Conservation (phyloP, 345 rosid species). For the Euclidium syriacum region DNA sequence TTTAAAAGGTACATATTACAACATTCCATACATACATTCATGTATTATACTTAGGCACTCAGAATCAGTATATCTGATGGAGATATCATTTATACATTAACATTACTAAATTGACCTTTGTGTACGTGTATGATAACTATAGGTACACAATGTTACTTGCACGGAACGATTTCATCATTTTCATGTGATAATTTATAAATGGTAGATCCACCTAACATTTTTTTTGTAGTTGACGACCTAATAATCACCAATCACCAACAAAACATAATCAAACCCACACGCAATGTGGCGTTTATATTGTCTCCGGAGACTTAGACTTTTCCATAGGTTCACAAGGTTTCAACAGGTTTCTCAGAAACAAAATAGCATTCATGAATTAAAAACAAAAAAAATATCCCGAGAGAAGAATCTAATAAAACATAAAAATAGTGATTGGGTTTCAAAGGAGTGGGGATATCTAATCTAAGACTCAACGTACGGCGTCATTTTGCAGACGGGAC, state of each 20-base stretch:
- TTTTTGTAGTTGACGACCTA: slow-evolving; percentile 20
- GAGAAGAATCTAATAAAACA: slow-evolving; percentile 8
- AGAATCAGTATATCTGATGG: not conserved
- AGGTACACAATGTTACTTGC: slow-evolving; percentile 18
- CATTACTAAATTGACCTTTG: not conserved
- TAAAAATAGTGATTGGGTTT: slow-evolving; percentile 6
- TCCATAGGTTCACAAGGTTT: not conserved
- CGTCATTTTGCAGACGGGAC: slow-evolving; percentile 77
- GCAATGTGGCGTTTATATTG: slow-evolving; percentile 25
- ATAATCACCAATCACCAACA: slow-evolving; percentile 19
- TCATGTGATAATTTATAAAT: slow-evolving; percentile 12
- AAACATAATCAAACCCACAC: not conserved
- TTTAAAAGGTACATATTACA: slow-evolving; percentile 3
- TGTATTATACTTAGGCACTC: not conserved
- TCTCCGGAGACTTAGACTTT: not conserved
- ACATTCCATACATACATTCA: not conserved
- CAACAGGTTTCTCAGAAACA: not conserved
- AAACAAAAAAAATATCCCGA: not conserved
- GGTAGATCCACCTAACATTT: slow-evolving; percentile 21
- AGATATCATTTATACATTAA: not conserved
- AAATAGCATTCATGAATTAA: slow-evolving; percentile 2
- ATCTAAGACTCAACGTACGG: slow-evolving; percentile 28
- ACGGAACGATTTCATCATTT: slow-evolving; percentile 13
- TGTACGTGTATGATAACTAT: not conserved
- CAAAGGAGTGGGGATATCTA: not conserved